Conservation (phyloP, 192 early-diverging fungal genomes). For the Mortierella hygrophila region DNA sequence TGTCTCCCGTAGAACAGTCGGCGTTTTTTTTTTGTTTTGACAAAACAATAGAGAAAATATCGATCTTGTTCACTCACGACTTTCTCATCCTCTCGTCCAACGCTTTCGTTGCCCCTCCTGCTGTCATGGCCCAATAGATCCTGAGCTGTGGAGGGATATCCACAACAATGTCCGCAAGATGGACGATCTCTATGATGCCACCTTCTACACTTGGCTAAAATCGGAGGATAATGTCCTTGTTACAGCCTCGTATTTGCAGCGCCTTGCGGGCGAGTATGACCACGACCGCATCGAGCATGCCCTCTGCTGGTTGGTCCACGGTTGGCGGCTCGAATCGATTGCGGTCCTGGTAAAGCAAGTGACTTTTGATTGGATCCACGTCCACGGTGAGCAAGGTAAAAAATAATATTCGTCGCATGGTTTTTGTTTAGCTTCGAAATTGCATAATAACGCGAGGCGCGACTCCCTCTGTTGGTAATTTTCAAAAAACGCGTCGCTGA, state of each 20-base stretch:
- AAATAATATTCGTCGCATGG: background rate
- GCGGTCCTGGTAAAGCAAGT: constrained; percentile 77
- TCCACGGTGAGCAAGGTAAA: constrained; percentile 63
- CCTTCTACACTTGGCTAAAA: constrained; percentile 82
- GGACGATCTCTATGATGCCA: constrained; percentile 82
- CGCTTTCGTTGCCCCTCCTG: background rate
- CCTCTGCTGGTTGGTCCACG: constrained; percentile 79
- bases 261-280: constrained; percentile 82
- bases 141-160: constrained; percentile 75
- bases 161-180: constrained; percentile 78
- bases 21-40: background rate
- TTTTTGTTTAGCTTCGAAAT: background rate
- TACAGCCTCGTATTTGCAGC: constrained; percentile 76
- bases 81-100: background rate
- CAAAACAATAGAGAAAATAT: background rate
- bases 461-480: background rate
- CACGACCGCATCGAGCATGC: constrained; percentile 82
- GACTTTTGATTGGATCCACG: constrained; percentile 73
- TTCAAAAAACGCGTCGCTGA: background rate
- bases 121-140: constrained; percentile 18
- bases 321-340: constrained; percentile 80
- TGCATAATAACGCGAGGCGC: background rate
- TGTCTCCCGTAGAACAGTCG: constrained; percentile 5
- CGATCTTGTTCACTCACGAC: background rate
- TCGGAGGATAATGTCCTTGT: constrained; percentile 81